Evolutionary conservation across 2,329 filamentous ascomycete species (phyloP), one percentile per base, ranked within the genome.

Genomic region (Ophiocordyceps polyrhachis-furcata): DNA sequence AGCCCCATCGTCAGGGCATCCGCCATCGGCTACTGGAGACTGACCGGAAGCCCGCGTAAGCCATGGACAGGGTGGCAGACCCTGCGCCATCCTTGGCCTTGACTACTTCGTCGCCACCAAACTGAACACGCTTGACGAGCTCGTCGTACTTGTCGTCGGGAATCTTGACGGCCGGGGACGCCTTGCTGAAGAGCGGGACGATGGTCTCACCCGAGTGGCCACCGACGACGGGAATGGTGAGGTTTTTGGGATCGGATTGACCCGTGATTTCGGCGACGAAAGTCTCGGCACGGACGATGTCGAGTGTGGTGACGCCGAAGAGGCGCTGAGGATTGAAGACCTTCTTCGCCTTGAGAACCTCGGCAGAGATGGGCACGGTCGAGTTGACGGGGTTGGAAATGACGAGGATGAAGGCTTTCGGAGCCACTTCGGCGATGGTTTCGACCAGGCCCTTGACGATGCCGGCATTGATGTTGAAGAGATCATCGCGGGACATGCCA

Each of bases 361-460:
- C 91, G 55, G 88, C 91, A 51, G 91, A 84, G 60, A 98, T 95
- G 51, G 91, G 91, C 47, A 98, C 91, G 47, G 91, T 98, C 44
- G 87, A 94, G 81, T 98, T 98, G 67, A 98, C 91, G 48, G 91
- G 91, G 78, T 98, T 98, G 59, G 89, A 96, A 67, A 98, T 98
- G 71, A 98, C 80, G 52, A 96, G 79, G 62, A 94, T 79, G 69
- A 81, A 94, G 46, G 91, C 91, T 64, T 95, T 93, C 62, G 91
- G 91, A 62, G 80, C 81, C 59, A 82, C 78, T 62, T 95, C 80
- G 55, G 89, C 87, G 56, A 86, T 78, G 44, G 83, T 80, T 72
- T 93, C 83, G 56, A 93, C 81, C 54, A 98, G 75, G 55, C 85
- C 87, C 69, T 91, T 86, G 61, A 98, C 91, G 60, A 98, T 98